These are phyloP conservation scores for Diaporthe amygdali DNA, from an alignment of 2,329 filamentous ascomycete species.

Conservation along the genomic window DNA sequence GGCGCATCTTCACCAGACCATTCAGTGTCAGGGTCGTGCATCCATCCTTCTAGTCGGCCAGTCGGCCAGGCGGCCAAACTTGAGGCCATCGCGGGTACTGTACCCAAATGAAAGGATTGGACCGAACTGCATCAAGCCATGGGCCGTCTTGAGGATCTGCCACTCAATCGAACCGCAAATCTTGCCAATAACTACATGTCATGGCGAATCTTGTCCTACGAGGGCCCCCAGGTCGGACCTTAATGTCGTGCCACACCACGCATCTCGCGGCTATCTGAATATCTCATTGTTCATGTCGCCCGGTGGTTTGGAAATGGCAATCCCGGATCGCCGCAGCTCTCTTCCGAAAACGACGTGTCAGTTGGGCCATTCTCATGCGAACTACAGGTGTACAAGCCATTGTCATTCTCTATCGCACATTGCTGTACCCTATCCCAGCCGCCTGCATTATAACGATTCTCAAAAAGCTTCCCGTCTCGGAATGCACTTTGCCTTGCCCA, in stretches of 20 bases:
- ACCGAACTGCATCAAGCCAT: neutral
- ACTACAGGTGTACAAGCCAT: neutral
- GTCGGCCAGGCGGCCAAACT: no score
- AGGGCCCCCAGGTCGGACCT: conserved; percentile 3
- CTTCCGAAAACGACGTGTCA: conserved; percentile 18
- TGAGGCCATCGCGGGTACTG: neutral
- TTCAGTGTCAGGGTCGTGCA: neutral
- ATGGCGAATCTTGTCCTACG: conserved; percentile 18
- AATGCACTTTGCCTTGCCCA: neutral
- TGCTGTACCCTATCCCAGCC: neutral
- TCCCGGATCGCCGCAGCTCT: conserved; percentile 1
- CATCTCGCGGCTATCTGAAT: conserved; percentile 21
- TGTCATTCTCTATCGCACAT: neutral
- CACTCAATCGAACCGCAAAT: neutral
- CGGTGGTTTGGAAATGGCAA: conserved; percentile 1
- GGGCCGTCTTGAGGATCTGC: neutral
- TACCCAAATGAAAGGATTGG: neutral
- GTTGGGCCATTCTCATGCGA: neutral
- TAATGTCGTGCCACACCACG: conserved; percentile 15
- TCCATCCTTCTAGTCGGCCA: neutral
- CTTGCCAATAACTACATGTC: conserved; percentile 12
- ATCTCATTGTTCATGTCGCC: neutral
- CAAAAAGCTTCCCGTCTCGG: neutral
- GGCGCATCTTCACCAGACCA: conserved; percentile 7
- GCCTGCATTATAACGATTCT: neutral